Conservation (phyloP, 1,284 basidiomycete genomes). For the Ustilago loliicola region DNA sequence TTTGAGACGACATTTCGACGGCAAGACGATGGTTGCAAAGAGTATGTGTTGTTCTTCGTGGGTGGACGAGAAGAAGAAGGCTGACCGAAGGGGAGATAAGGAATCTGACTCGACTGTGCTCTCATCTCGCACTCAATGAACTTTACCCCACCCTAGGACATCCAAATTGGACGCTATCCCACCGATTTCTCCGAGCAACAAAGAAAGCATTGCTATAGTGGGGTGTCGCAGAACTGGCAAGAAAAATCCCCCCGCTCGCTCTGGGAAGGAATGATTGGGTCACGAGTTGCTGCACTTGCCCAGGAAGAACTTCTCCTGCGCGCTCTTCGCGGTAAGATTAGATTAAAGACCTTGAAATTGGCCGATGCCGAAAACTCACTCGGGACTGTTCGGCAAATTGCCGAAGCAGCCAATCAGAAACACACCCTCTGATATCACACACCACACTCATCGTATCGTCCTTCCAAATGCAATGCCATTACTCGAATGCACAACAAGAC, state of each 20-base stretch:
- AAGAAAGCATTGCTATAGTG: too few species aligned
- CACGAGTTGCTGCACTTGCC: conserved; percentile 3
- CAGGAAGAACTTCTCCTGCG: conserved; percentile 8
- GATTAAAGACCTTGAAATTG: conserved; percentile 11
- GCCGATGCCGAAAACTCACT: conserved; percentile 1
- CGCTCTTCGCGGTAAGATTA: background rate
- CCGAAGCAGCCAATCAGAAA: background rate
- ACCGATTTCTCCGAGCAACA: too few species aligned
- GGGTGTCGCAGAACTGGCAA: too few species aligned
- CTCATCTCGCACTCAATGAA: too few species aligned
- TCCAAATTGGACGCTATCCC: too few species aligned
- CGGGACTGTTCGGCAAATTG: background rate
- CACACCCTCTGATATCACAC: background rate
- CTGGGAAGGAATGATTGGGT: background rate
- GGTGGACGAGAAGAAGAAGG: background rate
- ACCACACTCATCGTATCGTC: background rate
- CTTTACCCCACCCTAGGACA: too few species aligned
- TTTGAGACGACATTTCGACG: background rate
- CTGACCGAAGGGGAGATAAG: too few species aligned
- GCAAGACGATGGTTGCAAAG: background rate
- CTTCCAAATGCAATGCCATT: background rate
- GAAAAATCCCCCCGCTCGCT: too few species aligned
- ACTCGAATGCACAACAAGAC: background rate
- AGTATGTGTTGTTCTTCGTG: background rate
- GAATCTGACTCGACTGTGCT: too few species aligned